Conservation (phyloP, 176 grass and related monocot genomes). For the Oryza coarctata region DNA sequence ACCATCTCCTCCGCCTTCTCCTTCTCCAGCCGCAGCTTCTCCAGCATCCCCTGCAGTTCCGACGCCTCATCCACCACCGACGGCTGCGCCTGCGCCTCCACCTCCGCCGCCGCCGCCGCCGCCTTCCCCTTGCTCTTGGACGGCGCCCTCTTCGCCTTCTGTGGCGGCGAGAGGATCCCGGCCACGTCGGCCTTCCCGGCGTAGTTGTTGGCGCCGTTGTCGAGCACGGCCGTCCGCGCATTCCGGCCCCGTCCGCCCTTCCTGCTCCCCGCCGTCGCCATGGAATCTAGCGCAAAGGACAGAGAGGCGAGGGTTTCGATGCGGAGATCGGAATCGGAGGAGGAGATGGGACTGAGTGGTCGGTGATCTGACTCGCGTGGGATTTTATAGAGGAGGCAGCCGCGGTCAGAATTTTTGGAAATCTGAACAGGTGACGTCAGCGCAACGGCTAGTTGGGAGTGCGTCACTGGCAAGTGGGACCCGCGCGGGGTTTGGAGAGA, state of each 20-base stretch:
- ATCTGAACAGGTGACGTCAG: constrained; percentile 46
- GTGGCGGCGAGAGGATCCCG: constrained; percentile 8
- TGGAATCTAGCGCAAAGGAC: neutral
- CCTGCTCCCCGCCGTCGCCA: constrained; percentile 46
- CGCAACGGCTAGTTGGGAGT: constrained; percentile 16
- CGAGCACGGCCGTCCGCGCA: constrained; percentile 53
- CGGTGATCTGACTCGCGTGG: constrained; percentile 1
- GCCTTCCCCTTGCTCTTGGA: constrained; percentile 41
- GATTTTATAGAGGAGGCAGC: constrained; percentile 20
- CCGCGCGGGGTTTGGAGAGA: neutral
- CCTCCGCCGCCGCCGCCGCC: neutral
- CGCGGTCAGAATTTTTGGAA: constrained; percentile 59
- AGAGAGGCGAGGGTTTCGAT: neutral
- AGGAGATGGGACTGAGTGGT: neutral
- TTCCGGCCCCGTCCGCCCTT: constrained; percentile 55
- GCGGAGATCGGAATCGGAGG: neutral
- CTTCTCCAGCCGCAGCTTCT: constrained; percentile 80
- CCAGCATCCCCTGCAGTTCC: constrained; percentile 67
- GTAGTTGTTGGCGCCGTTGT: constrained; percentile 80
- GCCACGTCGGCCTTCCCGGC: constrained; percentile 37
- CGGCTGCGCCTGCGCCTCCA: neutral
- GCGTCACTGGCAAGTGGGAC: neutral
- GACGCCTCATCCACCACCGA: constrained; percentile 48
- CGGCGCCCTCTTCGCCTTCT: constrained; percentile 44
- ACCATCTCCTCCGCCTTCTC: constrained; percentile 75